phyloP scores from a whole-genome alignment of 306 rosid species.

The Quercus mongolica region DNA sequence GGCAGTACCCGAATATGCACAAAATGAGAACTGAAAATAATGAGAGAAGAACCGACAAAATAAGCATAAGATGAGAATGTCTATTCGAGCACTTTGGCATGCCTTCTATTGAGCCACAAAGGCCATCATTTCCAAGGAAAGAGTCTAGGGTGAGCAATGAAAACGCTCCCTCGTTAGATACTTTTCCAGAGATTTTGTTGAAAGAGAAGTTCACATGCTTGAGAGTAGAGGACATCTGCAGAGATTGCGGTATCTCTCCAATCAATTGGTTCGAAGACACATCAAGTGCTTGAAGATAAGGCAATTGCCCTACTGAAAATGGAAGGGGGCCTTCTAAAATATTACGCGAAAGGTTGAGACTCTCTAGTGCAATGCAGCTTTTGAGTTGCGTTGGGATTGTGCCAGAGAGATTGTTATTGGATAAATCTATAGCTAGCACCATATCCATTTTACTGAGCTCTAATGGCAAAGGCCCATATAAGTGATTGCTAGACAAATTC shows the following conservation, averaged over 20 bases:
- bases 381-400: too few relatives aligned
- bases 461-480: too few relatives aligned
- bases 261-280: constrained; percentile 68
- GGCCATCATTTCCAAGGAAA: constrained; percentile 54
- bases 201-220: constrained; percentile 72
- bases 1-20: constrained; percentile 39
- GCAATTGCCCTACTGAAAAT: constrained; percentile 60
- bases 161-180: constrained; percentile 62
- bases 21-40: constrained; percentile 50
- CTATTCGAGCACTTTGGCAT: constrained; percentile 57
- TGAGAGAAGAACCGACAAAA: constrained; percentile 45
- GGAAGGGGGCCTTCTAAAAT: constrained; percentile 67
- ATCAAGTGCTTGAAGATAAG: constrained; percentile 61
- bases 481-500: too few relatives aligned
- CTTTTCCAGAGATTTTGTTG: constrained; percentile 68
- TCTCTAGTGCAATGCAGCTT: constrained; percentile 75
- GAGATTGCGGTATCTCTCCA: constrained; percentile 60
- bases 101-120: constrained; percentile 72
- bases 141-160: constrained; percentile 55
- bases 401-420: too few relatives aligned
- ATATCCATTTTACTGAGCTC: too few relatives aligned
- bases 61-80: constrained; percentile 33
- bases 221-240: constrained; percentile 60
- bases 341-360: constrained; percentile 71
- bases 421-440: too few relatives aligned